A percentile compares a stretch with the other conserved stretches of the same genome.
These are phyloP conservation scores for Hirschfeldia incana DNA, from an alignment of 345 rosid species.

Conservation along the genomic window DNA sequence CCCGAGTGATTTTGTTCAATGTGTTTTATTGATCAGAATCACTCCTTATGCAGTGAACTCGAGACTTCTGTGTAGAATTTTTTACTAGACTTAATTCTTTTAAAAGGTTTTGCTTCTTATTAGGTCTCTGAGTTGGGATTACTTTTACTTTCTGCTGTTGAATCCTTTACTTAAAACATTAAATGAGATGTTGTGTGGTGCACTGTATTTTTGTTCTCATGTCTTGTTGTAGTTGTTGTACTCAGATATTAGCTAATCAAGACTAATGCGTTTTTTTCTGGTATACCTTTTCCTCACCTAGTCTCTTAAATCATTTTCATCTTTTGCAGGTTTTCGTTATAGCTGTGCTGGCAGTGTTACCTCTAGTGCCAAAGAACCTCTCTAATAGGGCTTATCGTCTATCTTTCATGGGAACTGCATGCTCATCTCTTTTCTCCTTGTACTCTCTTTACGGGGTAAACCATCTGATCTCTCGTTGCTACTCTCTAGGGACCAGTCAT, in stretches of 20 bases:
- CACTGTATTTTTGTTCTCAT: not conserved
- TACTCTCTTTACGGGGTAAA: conserved; percentile 92
- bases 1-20: not conserved
- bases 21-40: not conserved
- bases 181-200: not conserved
- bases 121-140: conserved; percentile 7
- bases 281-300: not conserved
- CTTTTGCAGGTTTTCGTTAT: conserved; percentile 77
- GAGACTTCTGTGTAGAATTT: not conserved
- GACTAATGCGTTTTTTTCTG: not conserved
- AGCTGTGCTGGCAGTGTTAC: conserved; percentile 85
- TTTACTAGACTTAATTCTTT: not conserved
- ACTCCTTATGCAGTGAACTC: not conserved
- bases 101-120: not conserved
- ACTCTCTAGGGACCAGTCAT: conserved; percentile 14
- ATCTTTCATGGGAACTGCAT: conserved; percentile 90
- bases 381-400: conserved; percentile 86
- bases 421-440: conserved; percentile 83
- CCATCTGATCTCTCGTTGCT: not conserved
- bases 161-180: not conserved
- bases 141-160: not conserved
- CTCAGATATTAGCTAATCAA: not conserved
- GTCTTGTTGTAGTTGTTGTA: conserved; percentile 3
- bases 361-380: conserved; percentile 69
- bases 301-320: conserved; percentile 13